Percentiles rank a stretch among this genome's conserved stretches.
phyloP scores from a whole-genome alignment of 2,329 filamentous ascomycete genomes.

The Fusarium aywerte region DNA sequence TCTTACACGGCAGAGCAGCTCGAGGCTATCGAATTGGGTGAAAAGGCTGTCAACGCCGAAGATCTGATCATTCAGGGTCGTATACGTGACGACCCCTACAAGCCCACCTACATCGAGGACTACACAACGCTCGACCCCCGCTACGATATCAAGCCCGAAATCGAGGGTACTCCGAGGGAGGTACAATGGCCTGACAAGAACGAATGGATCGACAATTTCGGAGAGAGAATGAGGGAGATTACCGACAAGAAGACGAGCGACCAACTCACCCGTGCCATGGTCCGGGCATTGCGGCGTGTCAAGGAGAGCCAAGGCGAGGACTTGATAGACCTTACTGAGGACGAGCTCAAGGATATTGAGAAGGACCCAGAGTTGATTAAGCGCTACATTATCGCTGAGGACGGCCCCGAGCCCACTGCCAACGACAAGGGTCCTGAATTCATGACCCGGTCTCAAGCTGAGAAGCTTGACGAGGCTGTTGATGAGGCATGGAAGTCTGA shows the following conservation, averaged over 20 bases:
- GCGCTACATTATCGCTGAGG: slow-evolving; percentile 52
- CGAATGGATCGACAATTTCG: slow-evolving; percentile 69
- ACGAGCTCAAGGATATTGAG: slow-evolving; percentile 58
- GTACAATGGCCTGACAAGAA: slow-evolving; percentile 68
- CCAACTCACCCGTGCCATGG: slow-evolving; percentile 56
- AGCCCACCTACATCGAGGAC: slow-evolving; percentile 82
- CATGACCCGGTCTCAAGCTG: slow-evolving; percentile 51
- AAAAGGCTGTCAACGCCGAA: slow-evolving; percentile 76
- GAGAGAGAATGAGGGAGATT: slow-evolving; percentile 57
- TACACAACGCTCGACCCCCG: slow-evolving; percentile 80
- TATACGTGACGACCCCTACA: slow-evolving; percentile 77
- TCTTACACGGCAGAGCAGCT: slow-evolving; percentile 85
- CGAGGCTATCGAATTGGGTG: slow-evolving; percentile 82
- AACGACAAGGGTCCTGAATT: slow-evolving; percentile 42
- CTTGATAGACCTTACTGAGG: slow-evolving; percentile 61
- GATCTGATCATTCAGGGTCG: slow-evolving; percentile 80
- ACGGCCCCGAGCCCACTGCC: slow-evolving; percentile 42
- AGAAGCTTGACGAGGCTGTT: slow-evolving; percentile 53
- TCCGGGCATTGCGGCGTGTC: slow-evolving; percentile 56
- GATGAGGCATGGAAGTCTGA: slow-evolving; percentile 53
- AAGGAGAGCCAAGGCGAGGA: slow-evolving; percentile 56
- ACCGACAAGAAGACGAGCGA: slow-evolving; percentile 57
- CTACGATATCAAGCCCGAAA: slow-evolving; percentile 74
- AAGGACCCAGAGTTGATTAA: slow-evolving; percentile 54
- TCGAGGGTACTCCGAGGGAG: slow-evolving; percentile 62